Evolutionary conservation across 345 rosid genomes (phyloP).

Genomic region (Microcos paniculata): DNA sequence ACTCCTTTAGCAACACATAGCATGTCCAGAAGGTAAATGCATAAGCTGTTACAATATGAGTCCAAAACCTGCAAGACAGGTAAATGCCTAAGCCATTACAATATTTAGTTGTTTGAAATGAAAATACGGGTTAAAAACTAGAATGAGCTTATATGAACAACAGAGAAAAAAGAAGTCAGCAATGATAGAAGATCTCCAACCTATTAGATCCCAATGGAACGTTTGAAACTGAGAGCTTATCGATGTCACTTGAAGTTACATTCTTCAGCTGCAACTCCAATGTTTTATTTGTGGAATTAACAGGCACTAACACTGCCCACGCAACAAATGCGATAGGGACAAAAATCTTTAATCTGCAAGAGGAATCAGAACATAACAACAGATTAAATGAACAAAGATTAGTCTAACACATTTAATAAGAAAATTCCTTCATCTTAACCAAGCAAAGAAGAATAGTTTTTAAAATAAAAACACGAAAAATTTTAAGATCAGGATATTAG

Average conservation of each 20-base stretch:
- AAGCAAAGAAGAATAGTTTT: background rate
- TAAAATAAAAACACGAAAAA: background rate
- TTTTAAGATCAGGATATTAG: background rate
- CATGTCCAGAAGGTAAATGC: constrained; percentile 88
- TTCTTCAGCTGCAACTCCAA: constrained; percentile 35
- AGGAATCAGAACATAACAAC: constrained; percentile 14
- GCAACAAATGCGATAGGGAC: constrained; percentile 16
- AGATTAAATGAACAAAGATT: background rate
- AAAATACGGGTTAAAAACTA: background rate
- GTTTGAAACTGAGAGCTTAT: constrained; percentile 88
- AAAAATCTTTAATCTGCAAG: constrained; percentile 74
- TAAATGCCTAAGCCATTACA: background rate
- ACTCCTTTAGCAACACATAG: constrained; percentile 76
- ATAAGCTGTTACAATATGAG: constrained; percentile 81
- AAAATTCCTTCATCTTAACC: background rate
- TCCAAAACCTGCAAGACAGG: constrained; percentile 61
- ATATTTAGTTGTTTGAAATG: background rate
- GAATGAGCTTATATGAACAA: background rate
- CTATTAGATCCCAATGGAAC: constrained; percentile 61
- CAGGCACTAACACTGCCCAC: constrained; percentile 39
- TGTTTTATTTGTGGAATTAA: constrained; percentile 60
- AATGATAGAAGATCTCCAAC: constrained; percentile 29
- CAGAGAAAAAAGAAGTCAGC: background rate
- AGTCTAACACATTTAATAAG: background rate
- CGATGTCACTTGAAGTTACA: constrained; percentile 82